Evolutionary conservation across 768 basidiomycete species (phyloP).

Genomic region (Mycena vitilis): DNA sequence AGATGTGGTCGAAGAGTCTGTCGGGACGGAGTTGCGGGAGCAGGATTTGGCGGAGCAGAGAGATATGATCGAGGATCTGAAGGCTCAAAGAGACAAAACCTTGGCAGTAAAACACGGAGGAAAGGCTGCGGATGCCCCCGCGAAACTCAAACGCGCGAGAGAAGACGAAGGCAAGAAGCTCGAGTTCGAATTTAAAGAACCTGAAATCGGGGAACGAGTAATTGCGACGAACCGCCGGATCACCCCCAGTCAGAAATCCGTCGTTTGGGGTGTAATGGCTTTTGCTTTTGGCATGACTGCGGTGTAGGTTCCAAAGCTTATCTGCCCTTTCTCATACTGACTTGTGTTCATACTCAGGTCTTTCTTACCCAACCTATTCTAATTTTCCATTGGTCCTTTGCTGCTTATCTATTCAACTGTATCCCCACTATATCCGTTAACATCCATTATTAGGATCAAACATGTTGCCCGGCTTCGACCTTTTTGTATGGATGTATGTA

Average conservation of each 20-base stretch:
- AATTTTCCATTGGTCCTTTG: conserved; percentile 33
- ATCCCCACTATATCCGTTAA: conserved; percentile 25
- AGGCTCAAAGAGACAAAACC: conserved; percentile 65
- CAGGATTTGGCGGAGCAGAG: conserved; percentile 84
- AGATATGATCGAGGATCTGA: conserved; percentile 78
- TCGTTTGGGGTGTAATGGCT: conserved; percentile 86
- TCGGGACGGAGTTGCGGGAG: conserved; percentile 70
- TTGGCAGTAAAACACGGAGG: conserved; percentile 42
- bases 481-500: conserved; percentile 30
- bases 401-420: conserved; percentile 35
- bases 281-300: conserved; percentile 88
- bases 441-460: conserved; percentile 28
- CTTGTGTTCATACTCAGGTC: conserved; percentile 49
- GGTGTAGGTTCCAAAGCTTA: conserved; percentile 64
- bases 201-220: conserved; percentile 62
- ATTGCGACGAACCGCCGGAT: conserved; percentile 76
- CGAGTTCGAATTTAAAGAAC: conserved; percentile 76
- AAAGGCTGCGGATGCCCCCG: conserved; percentile 39
- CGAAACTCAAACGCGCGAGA: conserved; percentile 60
- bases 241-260: conserved; percentile 74
- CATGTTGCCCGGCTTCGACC: conserved; percentile 9
- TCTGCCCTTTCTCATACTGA: conserved; percentile 12
- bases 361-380: conserved; percentile 73
- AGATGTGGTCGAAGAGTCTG: conserved; percentile 65
- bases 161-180: conserved; percentile 66